phyloP scores from a whole-genome alignment of 192 early-diverging fungal genomes.

The Umbelopsis sp. region DNA sequence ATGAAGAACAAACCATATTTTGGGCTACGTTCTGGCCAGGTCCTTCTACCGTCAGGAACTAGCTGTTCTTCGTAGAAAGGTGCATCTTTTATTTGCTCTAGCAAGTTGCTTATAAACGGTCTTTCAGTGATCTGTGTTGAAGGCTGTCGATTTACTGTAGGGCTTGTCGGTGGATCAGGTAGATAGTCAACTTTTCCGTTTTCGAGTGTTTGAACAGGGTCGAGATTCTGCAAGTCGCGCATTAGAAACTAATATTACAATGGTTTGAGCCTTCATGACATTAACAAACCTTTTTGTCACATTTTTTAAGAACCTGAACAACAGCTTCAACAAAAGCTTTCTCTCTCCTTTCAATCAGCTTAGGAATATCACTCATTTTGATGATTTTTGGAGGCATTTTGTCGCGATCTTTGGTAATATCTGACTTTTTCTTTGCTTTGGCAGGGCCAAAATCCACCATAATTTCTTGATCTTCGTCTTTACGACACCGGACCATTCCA shows the following conservation, averaged over 20 bases:
- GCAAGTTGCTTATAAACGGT: background rate
- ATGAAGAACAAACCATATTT: background rate
- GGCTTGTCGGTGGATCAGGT: background rate
- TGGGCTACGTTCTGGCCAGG: conserved; percentile 4
- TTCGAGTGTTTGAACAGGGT: background rate
- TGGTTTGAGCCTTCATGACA: too few relatives aligned
- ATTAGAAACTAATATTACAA: background rate
- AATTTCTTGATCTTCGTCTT: conserved; percentile 5
- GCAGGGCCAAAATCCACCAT: conserved; percentile 13
- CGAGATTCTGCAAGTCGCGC: background rate
- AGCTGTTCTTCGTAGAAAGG: conserved; percentile 5
- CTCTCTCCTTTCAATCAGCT: background rate
- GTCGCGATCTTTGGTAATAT: background rate
- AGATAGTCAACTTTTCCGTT: background rate
- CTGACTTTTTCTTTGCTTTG: conserved; percentile 3
- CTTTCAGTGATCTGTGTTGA: background rate
- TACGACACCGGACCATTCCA: conserved; percentile 9
- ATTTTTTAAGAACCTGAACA: background rate
- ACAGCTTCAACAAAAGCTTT: background rate
- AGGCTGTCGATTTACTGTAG: background rate
- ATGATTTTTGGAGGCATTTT: background rate
- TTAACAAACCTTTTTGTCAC: background rate
- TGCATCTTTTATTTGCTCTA: background rate
- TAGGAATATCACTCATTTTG: background rate
- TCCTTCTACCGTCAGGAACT: background rate